Evolutionary conservation across 176 grass and related monocot species (phyloP), one percentile per base, ranked within the genome.

Genomic region (Oryza meyeriana): DNA sequence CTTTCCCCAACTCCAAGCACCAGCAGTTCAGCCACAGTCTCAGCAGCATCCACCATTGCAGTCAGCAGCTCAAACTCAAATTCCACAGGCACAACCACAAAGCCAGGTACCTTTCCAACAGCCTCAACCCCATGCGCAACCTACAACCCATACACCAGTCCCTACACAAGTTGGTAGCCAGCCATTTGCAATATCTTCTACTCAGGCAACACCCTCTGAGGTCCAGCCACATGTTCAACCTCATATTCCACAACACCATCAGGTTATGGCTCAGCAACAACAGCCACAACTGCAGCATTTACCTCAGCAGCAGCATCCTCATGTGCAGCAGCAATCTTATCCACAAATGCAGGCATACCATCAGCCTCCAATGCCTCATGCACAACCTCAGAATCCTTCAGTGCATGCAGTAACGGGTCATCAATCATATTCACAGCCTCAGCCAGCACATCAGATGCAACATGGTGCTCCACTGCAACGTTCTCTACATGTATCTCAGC

Each of bases 321-420:
- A 74, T 69, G 66, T 83, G 65, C 90, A 78, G 78, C 89, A 82
- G 48, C 91, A 92, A 64, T 58, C 82, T 76, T 89, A 97, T 79
- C 81, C 78, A 38, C 94, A 92, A 45, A 61, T 80, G 76, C 86
- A 88, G 7, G 24, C 72, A 38, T 84, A 77, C 74, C 70, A 71
- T 76, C 90, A 89, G 78, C 71, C 66, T 13, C 85, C 82, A n/a
- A 76, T 75, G 48, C 71, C 36, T 62, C 48, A 67, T 77, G 72
- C 40, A 57, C 92, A 89, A 27, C 65, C 85, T 72, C 89, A 85
- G 59, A 88, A 89, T 85, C 79, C 92, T 76, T 63, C 82, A 61
- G 33, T 52, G 42, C 84, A 79, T 90, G 76, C 30, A 8, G 77
- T 84, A 68, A 77, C 30, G 29, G 78, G 83, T 8, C 90, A 92